Evolutionary conservation across 2,329 filamentous ascomycete species (phyloP).

Genomic region (Grosmannia penicillata): DNA sequence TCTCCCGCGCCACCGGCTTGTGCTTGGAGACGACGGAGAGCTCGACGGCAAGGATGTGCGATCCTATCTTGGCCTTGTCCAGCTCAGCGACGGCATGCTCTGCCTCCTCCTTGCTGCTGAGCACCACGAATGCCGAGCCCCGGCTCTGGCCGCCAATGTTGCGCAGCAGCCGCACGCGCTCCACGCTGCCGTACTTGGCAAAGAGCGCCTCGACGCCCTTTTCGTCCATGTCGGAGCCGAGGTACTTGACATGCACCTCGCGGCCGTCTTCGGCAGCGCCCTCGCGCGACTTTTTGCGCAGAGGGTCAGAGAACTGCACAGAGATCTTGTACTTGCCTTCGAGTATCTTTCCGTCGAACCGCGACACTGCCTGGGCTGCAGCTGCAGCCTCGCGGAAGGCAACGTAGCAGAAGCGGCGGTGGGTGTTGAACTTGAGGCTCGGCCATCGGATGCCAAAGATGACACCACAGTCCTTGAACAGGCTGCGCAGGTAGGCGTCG

Average conservation of each 20-base stretch:
- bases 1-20: slow-evolving; percentile 34
- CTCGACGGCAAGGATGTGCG: slow-evolving; percentile 52
- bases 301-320: slow-evolving; percentile 74
- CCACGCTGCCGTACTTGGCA: slow-evolving; percentile 59
- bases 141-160: slow-evolving; percentile 54
- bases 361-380: slow-evolving; percentile 56
- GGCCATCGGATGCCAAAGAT: slow-evolving; percentile 80
- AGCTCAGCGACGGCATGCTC: slow-evolving; percentile 50
- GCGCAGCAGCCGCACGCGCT: slow-evolving; percentile 55
- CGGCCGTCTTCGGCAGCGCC: slow-evolving; percentile 76
- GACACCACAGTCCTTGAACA: slow-evolving; percentile 65
- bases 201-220: slow-evolving; percentile 58
- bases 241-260: slow-evolving; percentile 64
- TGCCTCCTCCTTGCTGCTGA: slow-evolving; percentile 54
- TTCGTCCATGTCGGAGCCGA: slow-evolving; percentile 48
- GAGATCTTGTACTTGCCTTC: slow-evolving; percentile 55
- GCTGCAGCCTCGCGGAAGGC: slow-evolving; percentile 62
- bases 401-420: slow-evolving; percentile 88
- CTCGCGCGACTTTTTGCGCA: slow-evolving; percentile 59
- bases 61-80: slow-evolving; percentile 55
- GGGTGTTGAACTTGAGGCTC: slow-evolving; percentile 75
- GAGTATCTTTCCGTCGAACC: slow-evolving; percentile 56
- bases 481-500: slow-evolving; percentile 49
- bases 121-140: slow-evolving; percentile 71
- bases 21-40: slow-evolving; percentile 40